Evolutionary conservation across 179 eudicot species (phyloP).

Genomic region (Beta macrorhiza): DNA sequence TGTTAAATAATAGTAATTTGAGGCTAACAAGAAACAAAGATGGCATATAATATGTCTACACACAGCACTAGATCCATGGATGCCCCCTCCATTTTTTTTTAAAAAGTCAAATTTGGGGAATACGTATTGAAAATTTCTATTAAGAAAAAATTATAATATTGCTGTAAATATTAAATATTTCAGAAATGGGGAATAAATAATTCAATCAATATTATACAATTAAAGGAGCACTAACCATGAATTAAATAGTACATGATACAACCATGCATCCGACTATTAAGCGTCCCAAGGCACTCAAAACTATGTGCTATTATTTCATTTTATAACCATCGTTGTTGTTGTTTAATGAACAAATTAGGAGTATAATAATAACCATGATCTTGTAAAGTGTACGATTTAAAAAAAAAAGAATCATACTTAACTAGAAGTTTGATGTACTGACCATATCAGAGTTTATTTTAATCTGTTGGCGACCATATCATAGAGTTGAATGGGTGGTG

Average conservation of each 20-base stretch:
- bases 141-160: background rate
- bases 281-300: slow-evolving; percentile 26
- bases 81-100: background rate
- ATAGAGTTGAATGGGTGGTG: slow-evolving; percentile 14
- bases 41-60: background rate
- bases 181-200: background rate
- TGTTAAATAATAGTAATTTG: slow-evolving; percentile 6
- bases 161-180: background rate
- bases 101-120: slow-evolving; percentile 25
- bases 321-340: slow-evolving; percentile 5
- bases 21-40: background rate
- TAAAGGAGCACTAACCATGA: background rate
- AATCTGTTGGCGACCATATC: background rate
- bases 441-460: background rate
- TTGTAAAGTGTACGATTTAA: background rate
- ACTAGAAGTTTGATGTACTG: slow-evolving; percentile 21
- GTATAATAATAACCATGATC: slow-evolving; percentile 14
- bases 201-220: background rate
- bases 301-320: slow-evolving; percentile 4
- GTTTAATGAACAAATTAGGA: background rate
- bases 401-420: background rate
- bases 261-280: slow-evolving; percentile 19
- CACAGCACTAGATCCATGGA: slow-evolving; percentile 25
- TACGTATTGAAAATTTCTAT: slow-evolving; percentile 1
- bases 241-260: slow-evolving; percentile 17